phyloP scores from a whole-genome alignment of 164 flowering plant species.

The Aristolochia fimbriata region DNA sequence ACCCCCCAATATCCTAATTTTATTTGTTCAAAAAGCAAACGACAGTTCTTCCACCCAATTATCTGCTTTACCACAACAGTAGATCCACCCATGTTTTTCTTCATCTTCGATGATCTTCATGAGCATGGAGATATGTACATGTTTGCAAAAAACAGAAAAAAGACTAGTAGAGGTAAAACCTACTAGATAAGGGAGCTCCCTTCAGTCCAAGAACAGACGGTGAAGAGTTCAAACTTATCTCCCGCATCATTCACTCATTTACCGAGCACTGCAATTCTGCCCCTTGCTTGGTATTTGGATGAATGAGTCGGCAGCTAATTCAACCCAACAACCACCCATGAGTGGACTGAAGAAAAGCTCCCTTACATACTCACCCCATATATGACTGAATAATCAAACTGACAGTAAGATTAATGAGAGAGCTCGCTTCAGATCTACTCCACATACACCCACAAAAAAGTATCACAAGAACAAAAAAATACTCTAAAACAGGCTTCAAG shows the following conservation, averaged over 20 bases:
- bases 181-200: constrained; percentile 18
- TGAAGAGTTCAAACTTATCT: constrained; percentile 50
- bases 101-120: too few relatives aligned
- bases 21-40: too few relatives aligned
- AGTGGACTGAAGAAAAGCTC: constrained; percentile 80
- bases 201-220: constrained; percentile 12
- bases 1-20: too few relatives aligned
- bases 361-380: neutral
- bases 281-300: constrained; percentile 55
- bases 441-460: neutral
- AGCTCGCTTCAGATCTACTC: neutral
- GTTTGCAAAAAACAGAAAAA: too few relatives aligned
- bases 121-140: too few relatives aligned
- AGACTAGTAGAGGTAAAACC: too few relatives aligned
- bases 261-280: constrained; percentile 15
- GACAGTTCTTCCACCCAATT: neutral
- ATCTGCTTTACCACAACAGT: neutral
- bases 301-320: constrained; percentile 95
- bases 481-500: neutral
- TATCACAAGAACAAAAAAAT: neutral
- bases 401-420: neutral
- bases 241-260: constrained; percentile 93
- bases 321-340: constrained; percentile 48
- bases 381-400: neutral
- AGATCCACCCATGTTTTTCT: neutral